These are phyloP conservation scores for Eucalyptus decipiens DNA, from an alignment of 345 rosid species.

Conservation along the genomic window DNA sequence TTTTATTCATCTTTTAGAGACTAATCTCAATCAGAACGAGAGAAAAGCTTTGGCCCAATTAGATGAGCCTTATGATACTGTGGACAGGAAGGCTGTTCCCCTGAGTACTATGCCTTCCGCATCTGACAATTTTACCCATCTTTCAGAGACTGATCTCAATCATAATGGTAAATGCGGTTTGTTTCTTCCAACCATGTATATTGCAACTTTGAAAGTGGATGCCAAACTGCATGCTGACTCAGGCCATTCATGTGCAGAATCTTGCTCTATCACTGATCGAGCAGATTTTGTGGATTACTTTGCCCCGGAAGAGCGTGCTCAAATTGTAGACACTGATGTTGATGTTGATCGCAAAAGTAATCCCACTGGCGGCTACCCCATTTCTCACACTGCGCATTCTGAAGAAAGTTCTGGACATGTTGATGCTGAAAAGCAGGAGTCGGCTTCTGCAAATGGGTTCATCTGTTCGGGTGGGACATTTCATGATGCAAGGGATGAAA, in stretches of 20 bases:
- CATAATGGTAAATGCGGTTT: background rate
- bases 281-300: background rate
- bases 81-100: background rate
- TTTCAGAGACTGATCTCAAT: background rate
- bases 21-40: background rate
- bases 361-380: background rate
- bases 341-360: background rate
- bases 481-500: background rate
- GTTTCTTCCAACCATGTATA: background rate
- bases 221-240: background rate
- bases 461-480: background rate
- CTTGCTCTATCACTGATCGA: background rate
- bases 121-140: background rate
- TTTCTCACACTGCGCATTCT: background rate
- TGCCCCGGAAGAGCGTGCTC: background rate
- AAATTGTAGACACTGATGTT: background rate
- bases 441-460: background rate
- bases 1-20: background rate
- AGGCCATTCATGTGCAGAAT: background rate
- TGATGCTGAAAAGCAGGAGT: background rate
- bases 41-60: background rate
- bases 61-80: background rate
- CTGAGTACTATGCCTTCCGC: background rate
- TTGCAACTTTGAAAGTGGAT: background rate
- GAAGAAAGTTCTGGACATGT: background rate